Conservation (phyloP, 2,329 filamentous ascomycete species). For the Hypoxylon sp. region DNA sequence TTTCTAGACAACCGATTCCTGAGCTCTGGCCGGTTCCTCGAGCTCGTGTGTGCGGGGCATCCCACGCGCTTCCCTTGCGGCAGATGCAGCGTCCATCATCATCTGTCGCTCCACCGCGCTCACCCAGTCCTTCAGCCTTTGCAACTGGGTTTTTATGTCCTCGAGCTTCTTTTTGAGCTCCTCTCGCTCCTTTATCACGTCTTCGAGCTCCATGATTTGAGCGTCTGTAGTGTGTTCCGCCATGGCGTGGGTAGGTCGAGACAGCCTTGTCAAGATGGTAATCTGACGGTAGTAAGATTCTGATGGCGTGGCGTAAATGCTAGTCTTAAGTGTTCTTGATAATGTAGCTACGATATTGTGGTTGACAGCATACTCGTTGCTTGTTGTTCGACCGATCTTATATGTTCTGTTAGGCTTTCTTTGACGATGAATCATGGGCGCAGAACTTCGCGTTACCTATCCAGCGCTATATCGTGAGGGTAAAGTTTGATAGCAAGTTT, state of each 20-base stretch:
- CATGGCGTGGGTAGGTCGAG: background rate
- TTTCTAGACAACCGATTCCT: background rate
- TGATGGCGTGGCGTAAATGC: background rate
- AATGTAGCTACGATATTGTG: background rate
- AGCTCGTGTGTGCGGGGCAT: background rate
- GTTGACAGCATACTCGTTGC: background rate
- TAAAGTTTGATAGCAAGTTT: no score
- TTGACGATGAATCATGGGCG: background rate
- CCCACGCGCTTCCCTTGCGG: background rate
- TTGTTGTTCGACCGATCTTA: background rate
- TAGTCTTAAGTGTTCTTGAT: background rate
- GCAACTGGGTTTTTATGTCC: background rate
- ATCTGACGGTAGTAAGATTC: background rate
- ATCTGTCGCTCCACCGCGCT: background rate
- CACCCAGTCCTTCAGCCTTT: background rate
- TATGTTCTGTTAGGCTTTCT: background rate
- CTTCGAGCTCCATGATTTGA: background rate
- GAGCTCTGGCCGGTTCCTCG: background rate
- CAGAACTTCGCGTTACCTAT: background rate
- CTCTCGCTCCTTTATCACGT: background rate
- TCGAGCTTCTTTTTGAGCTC: background rate
- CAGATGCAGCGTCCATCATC: background rate
- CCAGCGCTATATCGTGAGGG: no score
- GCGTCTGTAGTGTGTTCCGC: background rate
- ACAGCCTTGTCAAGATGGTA: background rate